Conservation (phyloP, 73 alveolate species). For the Effrenium voratum region DNA sequence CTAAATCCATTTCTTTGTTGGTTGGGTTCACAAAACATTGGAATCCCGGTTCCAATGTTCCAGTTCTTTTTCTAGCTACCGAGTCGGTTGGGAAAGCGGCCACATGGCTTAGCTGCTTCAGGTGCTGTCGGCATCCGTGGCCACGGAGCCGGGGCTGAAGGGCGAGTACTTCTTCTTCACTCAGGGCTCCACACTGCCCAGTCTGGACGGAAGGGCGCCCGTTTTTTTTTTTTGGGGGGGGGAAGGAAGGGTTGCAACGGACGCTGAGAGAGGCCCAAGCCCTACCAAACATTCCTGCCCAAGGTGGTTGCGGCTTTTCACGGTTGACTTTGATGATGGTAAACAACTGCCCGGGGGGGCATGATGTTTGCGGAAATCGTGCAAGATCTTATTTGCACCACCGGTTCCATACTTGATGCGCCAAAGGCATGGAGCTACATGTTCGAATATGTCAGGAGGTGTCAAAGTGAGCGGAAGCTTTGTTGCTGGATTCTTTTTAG, state of each 20-base stretch:
- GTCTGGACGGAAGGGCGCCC: no score
- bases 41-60: no score
- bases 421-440: no score
- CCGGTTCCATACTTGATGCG: no score
- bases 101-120: neutral
- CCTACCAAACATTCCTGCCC: neutral
- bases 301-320: neutral
- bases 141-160: neutral
- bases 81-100: neutral
- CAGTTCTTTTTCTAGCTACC: neutral
- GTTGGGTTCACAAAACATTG: no score
- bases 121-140: neutral
- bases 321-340: neutral
- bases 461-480: no score
- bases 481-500: no score
- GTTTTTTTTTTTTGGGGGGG: no score
- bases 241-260: no score
- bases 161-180: constrained; percentile 55
- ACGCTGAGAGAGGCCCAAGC: neutral
- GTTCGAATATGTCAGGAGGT: no score
- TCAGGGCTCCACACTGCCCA: constrained; percentile 51
- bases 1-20: neutral
- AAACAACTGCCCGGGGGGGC: neutral
- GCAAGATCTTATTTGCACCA: no score
- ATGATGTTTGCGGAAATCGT: no score